phyloP scores from a whole-genome alignment of 495 filamentous ascomycete species.

The Echria macrotheca region DNA sequence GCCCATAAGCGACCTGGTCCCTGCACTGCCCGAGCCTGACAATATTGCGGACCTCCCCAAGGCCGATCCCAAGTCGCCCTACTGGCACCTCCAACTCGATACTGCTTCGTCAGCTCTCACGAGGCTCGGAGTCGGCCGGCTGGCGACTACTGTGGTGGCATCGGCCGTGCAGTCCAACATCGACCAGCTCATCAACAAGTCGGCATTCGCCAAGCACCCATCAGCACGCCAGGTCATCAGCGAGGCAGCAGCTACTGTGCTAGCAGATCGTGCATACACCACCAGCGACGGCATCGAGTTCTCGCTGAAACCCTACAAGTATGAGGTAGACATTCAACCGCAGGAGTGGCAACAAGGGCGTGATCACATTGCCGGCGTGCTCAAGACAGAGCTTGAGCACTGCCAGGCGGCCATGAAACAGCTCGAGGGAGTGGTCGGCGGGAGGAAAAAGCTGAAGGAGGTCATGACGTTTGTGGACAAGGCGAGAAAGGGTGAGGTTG shows the following conservation, averaged over 20 bases:
- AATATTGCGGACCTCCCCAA: slow-evolving; percentile 72
- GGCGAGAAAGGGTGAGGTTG: slow-evolving; percentile 74
- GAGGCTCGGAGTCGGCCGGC: slow-evolving; percentile 84
- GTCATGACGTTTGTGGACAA: slow-evolving; percentile 88
- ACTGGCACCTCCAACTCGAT: slow-evolving; percentile 94
- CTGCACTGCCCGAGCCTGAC: slow-evolving; percentile 60
- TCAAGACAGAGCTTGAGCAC: slow-evolving; percentile 78
- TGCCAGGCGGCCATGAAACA: slow-evolving; percentile 73
- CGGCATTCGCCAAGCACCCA: slow-evolving; percentile 83
- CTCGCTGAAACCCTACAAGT: slow-evolving; percentile 98
- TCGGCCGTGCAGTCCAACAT: slow-evolving; percentile 81
- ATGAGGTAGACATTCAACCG: slow-evolving; percentile 88
- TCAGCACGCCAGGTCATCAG: slow-evolving; percentile 87
- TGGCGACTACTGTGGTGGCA: slow-evolving; percentile 87
- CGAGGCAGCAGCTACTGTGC: slow-evolving; percentile 77
- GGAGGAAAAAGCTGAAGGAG: slow-evolving; percentile 77
- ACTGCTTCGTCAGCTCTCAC: slow-evolving; percentile 85
- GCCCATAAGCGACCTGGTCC: slow-evolving; percentile 70
- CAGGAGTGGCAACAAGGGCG: slow-evolving; percentile 79
- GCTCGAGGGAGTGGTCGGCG: slow-evolving; percentile 70
- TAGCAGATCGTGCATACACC: slow-evolving; percentile 92
- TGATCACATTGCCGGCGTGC: slow-evolving; percentile 66
- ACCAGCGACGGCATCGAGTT: slow-evolving; percentile 99
- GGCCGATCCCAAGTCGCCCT: slow-evolving; percentile 72
- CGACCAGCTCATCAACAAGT: slow-evolving; percentile 67